Evolutionary conservation across 1,284 basidiomycete genomes (phyloP).

Genomic region (Abortiporus biennis): DNA sequence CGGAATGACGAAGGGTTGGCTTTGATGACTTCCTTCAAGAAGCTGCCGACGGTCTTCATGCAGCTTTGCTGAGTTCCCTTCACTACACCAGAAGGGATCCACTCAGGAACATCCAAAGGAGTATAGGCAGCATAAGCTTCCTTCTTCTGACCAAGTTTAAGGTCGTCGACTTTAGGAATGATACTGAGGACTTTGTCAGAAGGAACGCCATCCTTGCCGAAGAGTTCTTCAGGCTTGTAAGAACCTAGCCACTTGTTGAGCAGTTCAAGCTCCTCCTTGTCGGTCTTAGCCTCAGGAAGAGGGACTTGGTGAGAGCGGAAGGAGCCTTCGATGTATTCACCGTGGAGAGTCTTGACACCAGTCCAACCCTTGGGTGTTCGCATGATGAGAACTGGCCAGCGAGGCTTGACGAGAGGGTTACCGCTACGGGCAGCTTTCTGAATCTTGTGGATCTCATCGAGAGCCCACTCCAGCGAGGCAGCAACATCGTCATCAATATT

Average conservation of each 20-base stretch:
- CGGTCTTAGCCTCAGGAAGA: slow-evolving; percentile 62
- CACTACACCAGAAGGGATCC: slow-evolving; percentile 48
- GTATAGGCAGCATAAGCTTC: slow-evolving; percentile 62
- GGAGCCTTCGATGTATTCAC: slow-evolving; percentile 73
- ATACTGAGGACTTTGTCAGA: slow-evolving; percentile 46
- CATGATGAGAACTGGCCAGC: slow-evolving; percentile 83
- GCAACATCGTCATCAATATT: slow-evolving; percentile 69
- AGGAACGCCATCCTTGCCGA: slow-evolving; percentile 46
- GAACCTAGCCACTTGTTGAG: slow-evolving; percentile 69
- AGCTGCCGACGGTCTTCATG: slow-evolving; percentile 70
- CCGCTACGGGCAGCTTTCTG: slow-evolving; percentile 74
- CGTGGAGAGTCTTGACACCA: slow-evolving; percentile 60
- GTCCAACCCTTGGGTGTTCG: slow-evolving; percentile 80
- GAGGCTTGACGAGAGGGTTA: slow-evolving; percentile 73
- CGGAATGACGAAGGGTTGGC: slow-evolving; percentile 72
- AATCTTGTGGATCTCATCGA: slow-evolving; percentile 72
- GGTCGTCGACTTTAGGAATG: slow-evolving; percentile 45
- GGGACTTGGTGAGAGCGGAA: slow-evolving; percentile 79
- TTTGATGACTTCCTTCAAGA: slow-evolving; percentile 53
- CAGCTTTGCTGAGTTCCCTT: slow-evolving; percentile 61
- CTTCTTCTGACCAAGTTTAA: slow-evolving; percentile 60
- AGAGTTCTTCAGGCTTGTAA: slow-evolving; percentile 61
- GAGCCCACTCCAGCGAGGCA: slow-evolving; percentile 77
- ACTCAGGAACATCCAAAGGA: slow-evolving; percentile 61
- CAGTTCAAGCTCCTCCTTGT: slow-evolving; percentile 53